Base-by-base conservation (phyloP, 495 filamentous ascomycete genomes). In the Talaromyces adpressus region DNA sequence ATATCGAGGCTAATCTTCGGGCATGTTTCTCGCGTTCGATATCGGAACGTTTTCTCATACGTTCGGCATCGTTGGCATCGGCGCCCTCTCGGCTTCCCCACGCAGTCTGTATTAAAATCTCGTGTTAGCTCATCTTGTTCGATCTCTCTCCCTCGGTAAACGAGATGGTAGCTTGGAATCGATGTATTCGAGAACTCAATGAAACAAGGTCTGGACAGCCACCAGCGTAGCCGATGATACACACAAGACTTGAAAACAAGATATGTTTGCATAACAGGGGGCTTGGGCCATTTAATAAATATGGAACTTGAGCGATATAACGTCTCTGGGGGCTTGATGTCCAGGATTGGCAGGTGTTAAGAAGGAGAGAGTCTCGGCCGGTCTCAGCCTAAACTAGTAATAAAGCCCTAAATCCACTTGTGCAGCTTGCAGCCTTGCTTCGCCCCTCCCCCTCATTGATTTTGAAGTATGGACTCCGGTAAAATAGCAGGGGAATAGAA, bases 11-110 rank as follows among this genome's bases (percentile, higher is more conserved):
- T 12, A 53, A 30, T 41, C 25, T 39, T 52, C n/a, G 47, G 22
- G n/a, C 14, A 22, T 62, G 60, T 32, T 79, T 80, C 58, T 67
- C 66, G 57, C 71, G 75, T 68, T 79, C 75, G 45, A 68, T 69
- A 66, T 77, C 75, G 51, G 75, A 75, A 57, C 73, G 74, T 66
- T 77, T 79, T 68, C 79, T 81, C 82, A 85, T 84, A 39, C 82
- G 81, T 60, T 81, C 82, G 11, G 75, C 79, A 67, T 85, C 82
- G 62, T 82, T 82, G 47, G 82, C 79, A 65, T 85, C 82, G 29
- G 82, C 82, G 59, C 82, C 82, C 58, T 84, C 82, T 70, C 82
- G 79, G 67, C 80, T 84, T 67, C 82, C 82, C 82, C 82, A 85
- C 34, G 82, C 77, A 52, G 82, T 85, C 82, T 85, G 62, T 63